Conservation (phyloP, 2,329 filamentous ascomycete genomes). For the Aspergillus quadrilineatus region DNA sequence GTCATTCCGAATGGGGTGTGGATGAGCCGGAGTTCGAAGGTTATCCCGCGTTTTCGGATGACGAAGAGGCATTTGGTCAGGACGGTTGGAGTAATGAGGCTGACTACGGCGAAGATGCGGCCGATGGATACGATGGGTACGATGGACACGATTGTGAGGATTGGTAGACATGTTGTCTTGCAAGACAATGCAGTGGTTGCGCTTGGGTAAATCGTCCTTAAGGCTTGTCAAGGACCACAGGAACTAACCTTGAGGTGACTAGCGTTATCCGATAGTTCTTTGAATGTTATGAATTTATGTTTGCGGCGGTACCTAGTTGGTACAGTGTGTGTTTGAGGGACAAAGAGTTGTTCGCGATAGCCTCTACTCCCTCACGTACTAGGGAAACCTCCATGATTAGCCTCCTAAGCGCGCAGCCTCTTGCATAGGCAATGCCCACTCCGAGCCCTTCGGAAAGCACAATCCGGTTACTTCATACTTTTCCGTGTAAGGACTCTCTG, state of each 20-base stretch:
- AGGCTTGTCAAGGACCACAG: background rate
- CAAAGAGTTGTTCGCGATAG: too few relatives aligned
- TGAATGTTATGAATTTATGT: too few relatives aligned
- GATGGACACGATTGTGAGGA: background rate
- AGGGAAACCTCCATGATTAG: too few relatives aligned
- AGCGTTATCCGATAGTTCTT: too few relatives aligned
- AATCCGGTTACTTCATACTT: background rate
- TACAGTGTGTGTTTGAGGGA: too few relatives aligned
- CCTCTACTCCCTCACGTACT: too few relatives aligned
- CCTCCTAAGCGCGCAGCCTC: too few relatives aligned
- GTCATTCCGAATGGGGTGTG: slow-evolving; percentile 3
- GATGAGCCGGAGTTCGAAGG: slow-evolving; percentile 5
- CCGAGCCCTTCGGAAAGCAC: too few relatives aligned
- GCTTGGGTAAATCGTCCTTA: background rate
- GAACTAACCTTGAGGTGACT: too few relatives aligned
- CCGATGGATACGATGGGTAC: background rate
- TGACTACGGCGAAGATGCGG: background rate
- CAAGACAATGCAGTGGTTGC: background rate
- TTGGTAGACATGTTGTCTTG: background rate
- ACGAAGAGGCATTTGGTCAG: background rate
- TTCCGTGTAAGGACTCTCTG: background rate
- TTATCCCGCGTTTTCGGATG: slow-evolving; percentile 2
- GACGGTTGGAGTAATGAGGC: background rate
- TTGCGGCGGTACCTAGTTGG: too few relatives aligned
- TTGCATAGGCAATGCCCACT: too few relatives aligned